Base-by-base conservation (phyloP, 139 green algal genomes). In the Edaphochlamys debaryana region DNA sequence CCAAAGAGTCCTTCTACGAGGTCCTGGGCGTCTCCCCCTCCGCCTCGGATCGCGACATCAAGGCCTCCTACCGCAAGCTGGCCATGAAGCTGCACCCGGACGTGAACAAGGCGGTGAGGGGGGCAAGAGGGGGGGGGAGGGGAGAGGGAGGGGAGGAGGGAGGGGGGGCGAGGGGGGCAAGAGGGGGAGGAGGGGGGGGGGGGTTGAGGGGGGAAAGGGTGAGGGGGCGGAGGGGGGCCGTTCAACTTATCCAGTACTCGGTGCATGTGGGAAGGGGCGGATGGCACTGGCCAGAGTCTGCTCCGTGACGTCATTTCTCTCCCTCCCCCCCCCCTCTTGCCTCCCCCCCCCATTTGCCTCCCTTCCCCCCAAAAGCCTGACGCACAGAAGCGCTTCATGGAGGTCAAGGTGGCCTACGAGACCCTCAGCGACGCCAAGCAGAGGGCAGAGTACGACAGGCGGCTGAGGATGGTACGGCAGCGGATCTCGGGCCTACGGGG, bases 21-120 rank as follows among this genome's bases (percentile, higher is more conserved):
- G 75, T 98, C 7, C 81, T 98, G 38, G 93, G 89, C 20, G 87
- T 98, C 1, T 1, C 67, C 0, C 67, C 75, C 15, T 54, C 42
- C 0, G 93, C 94, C 32, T 89, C 80, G 30, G 62, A 81, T 9
- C 91, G 93, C 11, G 90, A 94, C 3, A 90, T 98, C 54, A 98
- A 97, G 83, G 81, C 87, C 15, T 94, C 95, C 5, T 98, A 95
- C 79, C 89, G 93, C 32, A 95, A 96, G 75, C 89, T 92, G 15
- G 95, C 95, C 13, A 85, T 98, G 37, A 96, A 98, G 85, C 89
- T 97, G 32, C 95, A 98, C 74, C 95, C 95, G 92, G 85, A 98
- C 64, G 95, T 97, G 25, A 96, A 97, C 74, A 95, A 94, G 67
- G 93, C 91, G 76, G 92, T 95, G 41, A 54, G 78, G 66, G 63